phyloP scores from a whole-genome alignment of 331 rosid species.

The Pyracantha coccinea region DNA sequence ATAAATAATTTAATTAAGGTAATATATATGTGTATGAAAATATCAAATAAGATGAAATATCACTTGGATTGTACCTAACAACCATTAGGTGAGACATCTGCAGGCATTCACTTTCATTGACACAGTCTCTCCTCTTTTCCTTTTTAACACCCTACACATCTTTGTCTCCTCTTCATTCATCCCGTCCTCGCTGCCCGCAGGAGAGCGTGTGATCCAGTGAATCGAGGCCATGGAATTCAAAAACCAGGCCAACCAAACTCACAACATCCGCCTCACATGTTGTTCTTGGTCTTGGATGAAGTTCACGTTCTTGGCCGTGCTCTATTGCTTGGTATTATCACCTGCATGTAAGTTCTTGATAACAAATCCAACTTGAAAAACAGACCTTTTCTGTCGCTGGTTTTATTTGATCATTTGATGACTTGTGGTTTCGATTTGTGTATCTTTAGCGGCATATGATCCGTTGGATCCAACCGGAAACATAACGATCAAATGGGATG shows the following conservation, averaged over 20 bases:
- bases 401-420: not conserved
- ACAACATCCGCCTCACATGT: not conserved
- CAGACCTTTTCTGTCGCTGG: not conserved
- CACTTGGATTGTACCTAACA: constrained; percentile 32
- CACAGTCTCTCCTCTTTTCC: not conserved
- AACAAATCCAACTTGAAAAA: not conserved
- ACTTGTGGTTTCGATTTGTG: not conserved
- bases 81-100: constrained; percentile 26
- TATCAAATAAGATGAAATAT: constrained; percentile 14
- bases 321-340: constrained; percentile 26
- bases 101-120: not conserved
- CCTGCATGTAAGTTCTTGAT: constrained; percentile 35
- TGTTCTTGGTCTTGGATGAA: constrained; percentile 14
- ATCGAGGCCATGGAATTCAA: constrained; percentile 27
- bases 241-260: not conserved
- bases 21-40: not conserved
- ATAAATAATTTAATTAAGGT: not conserved
- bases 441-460: constrained; percentile 49
- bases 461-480: constrained; percentile 78
- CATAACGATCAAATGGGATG: constrained; percentile 78
- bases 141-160: constrained; percentile 11
- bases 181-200: not conserved
- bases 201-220: constrained; percentile 21
- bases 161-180: not conserved
- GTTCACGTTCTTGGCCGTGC: constrained; percentile 22